Evolutionary conservation across 768 basidiomycete genomes (phyloP), one percentile per base, ranked within the genome.

Genomic region (Lentinula raphanica): DNA sequence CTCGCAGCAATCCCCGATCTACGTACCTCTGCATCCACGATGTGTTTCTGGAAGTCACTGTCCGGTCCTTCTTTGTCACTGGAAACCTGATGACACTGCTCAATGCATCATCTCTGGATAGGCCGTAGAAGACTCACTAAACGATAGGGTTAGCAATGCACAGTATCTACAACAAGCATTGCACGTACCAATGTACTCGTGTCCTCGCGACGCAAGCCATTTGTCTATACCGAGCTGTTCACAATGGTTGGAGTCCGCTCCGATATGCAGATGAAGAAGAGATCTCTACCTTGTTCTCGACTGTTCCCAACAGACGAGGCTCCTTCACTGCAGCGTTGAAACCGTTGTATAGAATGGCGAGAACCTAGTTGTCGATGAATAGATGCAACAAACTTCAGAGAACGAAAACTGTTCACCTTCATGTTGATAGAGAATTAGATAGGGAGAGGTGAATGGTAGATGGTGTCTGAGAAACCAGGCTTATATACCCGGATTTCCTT

Each of bases 51-150:
- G 76, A 94, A 92, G 64, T 81, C 85, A 55, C 87, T 89, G 69
- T 87, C 79, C 5, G 86, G 74, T 23, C 92, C 92, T 68, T 94
- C 92, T 72, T 94, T 94, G 77, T 82, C 83, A 71, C 85, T 86
- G 23, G 87, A 85, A 49, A 90, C 87, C 87, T 88, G 63, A 2
- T 29, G 28, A 13, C 1, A 4, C 17, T 17, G 23, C 17, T 53
- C 13, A 28, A 49, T 25, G 44, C 23, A n/a, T 40, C 17, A 45
- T 49, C 38, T 48, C 15, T 19, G 28, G 62, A 27, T 8, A 8
- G 21, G 29, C 27, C 13, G 12, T 28, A 48, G 32, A 19, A 39
- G 36, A 25, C 51, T 39, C 51, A 53, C 51, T 53, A 39, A 19
- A 36, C 3, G 23, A 19, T 13, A n/a, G 19, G 49, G 12, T 35